Percentiles rank a stretch among this genome's conserved stretches.
These are phyloP conservation scores for Monosporascus cannonballus DNA, from an alignment of 2,329 filamentous ascomycete genomes.

Conservation along the genomic window DNA sequence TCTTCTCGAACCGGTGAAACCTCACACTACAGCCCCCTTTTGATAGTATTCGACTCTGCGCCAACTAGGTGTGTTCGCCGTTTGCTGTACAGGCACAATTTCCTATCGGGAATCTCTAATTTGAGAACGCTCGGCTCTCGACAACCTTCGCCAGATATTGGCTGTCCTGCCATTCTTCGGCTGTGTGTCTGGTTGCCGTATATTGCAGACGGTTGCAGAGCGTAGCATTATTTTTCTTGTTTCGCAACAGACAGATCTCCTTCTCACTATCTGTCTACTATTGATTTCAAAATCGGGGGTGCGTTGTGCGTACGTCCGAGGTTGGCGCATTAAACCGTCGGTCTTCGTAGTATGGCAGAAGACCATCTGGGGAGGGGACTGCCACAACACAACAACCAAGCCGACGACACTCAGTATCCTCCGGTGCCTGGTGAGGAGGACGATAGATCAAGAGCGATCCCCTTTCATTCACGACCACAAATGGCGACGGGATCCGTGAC, in stretches of 20 bases:
- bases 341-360: constrained; percentile 32
- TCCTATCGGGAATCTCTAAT: background rate
- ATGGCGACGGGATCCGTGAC: constrained; percentile 39
- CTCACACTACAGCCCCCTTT: too few relatives aligned
- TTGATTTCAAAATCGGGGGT: constrained; percentile 5
- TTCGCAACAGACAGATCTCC: background rate
- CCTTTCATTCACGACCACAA: constrained; percentile 24
- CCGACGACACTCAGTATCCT: constrained; percentile 37
- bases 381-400: constrained; percentile 25
- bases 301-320: constrained; percentile 13
- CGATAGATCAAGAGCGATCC: constrained; percentile 27
- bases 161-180: background rate
- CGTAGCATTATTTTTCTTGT: background rate
- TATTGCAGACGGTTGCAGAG: background rate
- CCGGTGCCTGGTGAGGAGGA: constrained; percentile 37
- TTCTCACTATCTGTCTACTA: background rate
- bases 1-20: background rate
- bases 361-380: constrained; percentile 29
- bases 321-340: constrained; percentile 25
- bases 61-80: background rate
- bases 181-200: background rate
- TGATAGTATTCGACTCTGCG: too few relatives aligned
- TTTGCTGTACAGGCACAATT: background rate
- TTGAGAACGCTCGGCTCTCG: background rate
- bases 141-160: background rate